Conservation (phyloP, 2,329 filamentous ascomycete genomes). For the Apiospora saccharicola region DNA sequence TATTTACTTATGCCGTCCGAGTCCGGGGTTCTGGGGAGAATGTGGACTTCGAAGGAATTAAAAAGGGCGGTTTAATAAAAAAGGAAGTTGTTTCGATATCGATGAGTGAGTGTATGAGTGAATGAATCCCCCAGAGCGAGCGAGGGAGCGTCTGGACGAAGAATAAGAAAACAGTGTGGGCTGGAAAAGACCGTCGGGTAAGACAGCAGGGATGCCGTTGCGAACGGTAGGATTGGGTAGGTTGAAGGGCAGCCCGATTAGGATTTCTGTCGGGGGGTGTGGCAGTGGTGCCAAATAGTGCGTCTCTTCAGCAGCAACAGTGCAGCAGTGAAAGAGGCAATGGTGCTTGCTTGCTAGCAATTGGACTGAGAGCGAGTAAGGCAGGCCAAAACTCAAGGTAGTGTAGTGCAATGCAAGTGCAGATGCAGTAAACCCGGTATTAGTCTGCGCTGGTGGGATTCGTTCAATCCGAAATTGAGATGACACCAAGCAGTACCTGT, state of each 20-base stretch:
- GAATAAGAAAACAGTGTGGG: constrained; percentile 8
- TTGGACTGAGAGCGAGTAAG: neutral
- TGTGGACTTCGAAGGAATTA: neutral
- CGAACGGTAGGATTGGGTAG: constrained; percentile 3
- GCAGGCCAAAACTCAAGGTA: neutral
- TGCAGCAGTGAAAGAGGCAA: neutral
- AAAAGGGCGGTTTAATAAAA: neutral
- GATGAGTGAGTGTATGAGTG: neutral
- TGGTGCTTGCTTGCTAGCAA: neutral
- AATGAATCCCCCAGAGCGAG: neutral
- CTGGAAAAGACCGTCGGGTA: constrained; percentile 2
- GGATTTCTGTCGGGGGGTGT: constrained; percentile 3
- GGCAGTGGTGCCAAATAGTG: constrained; percentile 17
- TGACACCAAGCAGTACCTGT: constrained; percentile 17
- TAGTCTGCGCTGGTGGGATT: constrained; percentile 9
- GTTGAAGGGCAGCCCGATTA: constrained; percentile 9
- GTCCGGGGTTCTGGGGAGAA: neutral
- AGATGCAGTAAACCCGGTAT: constrained; percentile 6
- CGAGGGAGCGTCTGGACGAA: neutral
- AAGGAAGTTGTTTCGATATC: neutral
- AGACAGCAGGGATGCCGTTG: neutral
- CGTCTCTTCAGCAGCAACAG: constrained; percentile 7
- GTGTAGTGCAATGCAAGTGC: neutral
- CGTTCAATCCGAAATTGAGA: constrained; percentile 16
- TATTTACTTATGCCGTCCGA: neutral